These are phyloP conservation scores for Picochlorum sp. DNA, from an alignment of 139 green algal genomes.

Conservation along the genomic window DNA sequence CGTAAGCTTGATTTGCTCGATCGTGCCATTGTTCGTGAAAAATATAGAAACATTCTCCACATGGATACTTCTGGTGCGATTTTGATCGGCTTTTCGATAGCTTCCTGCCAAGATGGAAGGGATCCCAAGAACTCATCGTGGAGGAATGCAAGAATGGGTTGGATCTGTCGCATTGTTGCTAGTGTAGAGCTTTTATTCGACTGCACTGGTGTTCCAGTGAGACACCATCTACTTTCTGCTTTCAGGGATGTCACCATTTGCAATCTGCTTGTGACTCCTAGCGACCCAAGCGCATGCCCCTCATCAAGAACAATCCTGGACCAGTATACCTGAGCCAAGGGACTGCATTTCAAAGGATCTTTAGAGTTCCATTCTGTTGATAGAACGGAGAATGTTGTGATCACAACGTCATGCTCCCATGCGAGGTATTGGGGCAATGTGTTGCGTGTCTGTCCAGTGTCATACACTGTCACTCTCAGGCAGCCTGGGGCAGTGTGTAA, in stretches of 20 bases:
- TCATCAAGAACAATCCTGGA: constrained; percentile 89
- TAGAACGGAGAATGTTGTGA: constrained; percentile 61
- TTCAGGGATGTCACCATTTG: constrained; percentile 58
- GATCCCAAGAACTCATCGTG: constrained; percentile 57
- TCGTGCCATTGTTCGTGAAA: constrained; percentile 68
- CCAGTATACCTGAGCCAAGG: constrained; percentile 65
- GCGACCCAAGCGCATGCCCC: constrained; percentile 74
- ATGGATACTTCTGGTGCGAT: constrained; percentile 13
- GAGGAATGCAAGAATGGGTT: constrained; percentile 90
- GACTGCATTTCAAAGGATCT: neutral
- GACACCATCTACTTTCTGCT: constrained; percentile 79
- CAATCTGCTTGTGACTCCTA: constrained; percentile 77
- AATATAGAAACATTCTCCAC: constrained; percentile 52
- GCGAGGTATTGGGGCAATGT: constrained; percentile 51
- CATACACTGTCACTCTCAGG: constrained; percentile 4
- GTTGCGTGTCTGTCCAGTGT: neutral
- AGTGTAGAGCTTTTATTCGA: neutral
- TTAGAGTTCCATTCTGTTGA: constrained; percentile 42
- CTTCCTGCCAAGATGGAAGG: constrained; percentile 33
- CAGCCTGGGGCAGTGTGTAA: constrained; percentile 30
- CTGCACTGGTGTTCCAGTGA: constrained; percentile 78
- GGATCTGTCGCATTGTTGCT: constrained; percentile 42
- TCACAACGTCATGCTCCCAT: constrained; percentile 67
- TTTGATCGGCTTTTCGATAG: constrained; percentile 10
- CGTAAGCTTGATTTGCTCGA: constrained; percentile 70